A percentile compares a stretch with the other conserved stretches of the same genome.
These are phyloP conservation scores for Pichia norvegensis DNA, from an alignment of 1,139 yeast genomes.

Conservation along the genomic window DNA sequence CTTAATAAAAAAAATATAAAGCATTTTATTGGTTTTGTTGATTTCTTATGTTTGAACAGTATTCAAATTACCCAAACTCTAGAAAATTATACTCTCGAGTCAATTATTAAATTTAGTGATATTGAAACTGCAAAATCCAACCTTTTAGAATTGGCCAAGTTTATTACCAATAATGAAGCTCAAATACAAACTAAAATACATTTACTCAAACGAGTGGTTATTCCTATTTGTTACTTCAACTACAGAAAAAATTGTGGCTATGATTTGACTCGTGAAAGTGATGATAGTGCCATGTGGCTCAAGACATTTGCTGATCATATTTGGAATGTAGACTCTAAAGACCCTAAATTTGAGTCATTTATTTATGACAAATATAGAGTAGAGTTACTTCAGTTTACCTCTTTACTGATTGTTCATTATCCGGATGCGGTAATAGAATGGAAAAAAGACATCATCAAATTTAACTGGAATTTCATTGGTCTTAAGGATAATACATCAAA, in stretches of 20 bases:
- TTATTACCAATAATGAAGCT: constrained; percentile 37
- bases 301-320: constrained; percentile 51
- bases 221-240: constrained; percentile 59
- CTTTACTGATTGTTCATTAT: constrained; percentile 65
- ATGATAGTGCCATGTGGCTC: constrained; percentile 50
- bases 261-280: constrained; percentile 34
- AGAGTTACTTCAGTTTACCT: constrained; percentile 74
- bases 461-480: constrained; percentile 90
- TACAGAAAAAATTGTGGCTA: constrained; percentile 46
- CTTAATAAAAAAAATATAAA: constrained; percentile 29
- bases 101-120: constrained; percentile 48
- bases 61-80: constrained; percentile 42
- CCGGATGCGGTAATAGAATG: constrained; percentile 54
- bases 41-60: constrained; percentile 40
- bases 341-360: constrained; percentile 41
- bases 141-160: constrained; percentile 42
- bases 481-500: constrained; percentile 85
- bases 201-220: constrained; percentile 55
- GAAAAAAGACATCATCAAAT: constrained; percentile 82
- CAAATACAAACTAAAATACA: constrained; percentile 53
- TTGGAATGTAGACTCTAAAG: constrained; percentile 57
- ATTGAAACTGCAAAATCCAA: constrained; percentile 41
- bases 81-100: constrained; percentile 50
- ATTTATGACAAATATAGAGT: constrained; percentile 67
- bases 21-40: constrained; percentile 41